Conservation (phyloP, 805 yeast species). For the Zygoascus biomembranicola region DNA sequence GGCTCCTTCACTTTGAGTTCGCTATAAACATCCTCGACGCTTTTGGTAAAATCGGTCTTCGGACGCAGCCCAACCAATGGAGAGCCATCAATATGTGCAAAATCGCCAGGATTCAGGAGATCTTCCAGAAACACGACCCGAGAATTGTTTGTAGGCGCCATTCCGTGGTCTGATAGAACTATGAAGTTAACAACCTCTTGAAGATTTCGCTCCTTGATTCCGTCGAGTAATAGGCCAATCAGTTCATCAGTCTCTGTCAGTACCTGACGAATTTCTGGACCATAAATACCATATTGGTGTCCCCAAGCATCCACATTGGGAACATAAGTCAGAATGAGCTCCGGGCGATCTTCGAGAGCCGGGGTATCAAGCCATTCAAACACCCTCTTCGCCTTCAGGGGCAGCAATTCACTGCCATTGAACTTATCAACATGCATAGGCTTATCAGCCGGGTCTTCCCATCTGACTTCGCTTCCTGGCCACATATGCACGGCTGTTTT, state of each 20-base stretch:
- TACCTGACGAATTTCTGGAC: slow-evolving; percentile 46
- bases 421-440: slow-evolving; percentile 52
- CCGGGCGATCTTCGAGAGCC: slow-evolving; percentile 52
- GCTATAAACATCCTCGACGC: slow-evolving; percentile 37
- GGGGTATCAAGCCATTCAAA: slow-evolving; percentile 56
- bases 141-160: slow-evolving; percentile 76
- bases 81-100: slow-evolving; percentile 72
- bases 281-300: slow-evolving; percentile 61
- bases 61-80: slow-evolving; percentile 79
- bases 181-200: slow-evolving; percentile 61
- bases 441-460: slow-evolving; percentile 31
- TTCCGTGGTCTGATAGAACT: slow-evolving; percentile 86
- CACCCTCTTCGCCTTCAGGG: slow-evolving; percentile 49
- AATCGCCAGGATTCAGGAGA: slow-evolving; percentile 42
- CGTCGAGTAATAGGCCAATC: slow-evolving; percentile 41
- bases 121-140: slow-evolving; percentile 69
- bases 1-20: slow-evolving; percentile 14
- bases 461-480: slow-evolving; percentile 84
- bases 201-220: slow-evolving; percentile 47
- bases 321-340: slow-evolving; percentile 65
- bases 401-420: slow-evolving; percentile 54
- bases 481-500: slow-evolving; percentile 84
- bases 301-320: slow-evolving; percentile 79
- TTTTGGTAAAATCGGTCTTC: slow-evolving; percentile 19
- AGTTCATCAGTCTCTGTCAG: slow-evolving; percentile 59